phyloP scores from a whole-genome alignment of 257 asterid genomes.

The Solanum virginianum region DNA sequence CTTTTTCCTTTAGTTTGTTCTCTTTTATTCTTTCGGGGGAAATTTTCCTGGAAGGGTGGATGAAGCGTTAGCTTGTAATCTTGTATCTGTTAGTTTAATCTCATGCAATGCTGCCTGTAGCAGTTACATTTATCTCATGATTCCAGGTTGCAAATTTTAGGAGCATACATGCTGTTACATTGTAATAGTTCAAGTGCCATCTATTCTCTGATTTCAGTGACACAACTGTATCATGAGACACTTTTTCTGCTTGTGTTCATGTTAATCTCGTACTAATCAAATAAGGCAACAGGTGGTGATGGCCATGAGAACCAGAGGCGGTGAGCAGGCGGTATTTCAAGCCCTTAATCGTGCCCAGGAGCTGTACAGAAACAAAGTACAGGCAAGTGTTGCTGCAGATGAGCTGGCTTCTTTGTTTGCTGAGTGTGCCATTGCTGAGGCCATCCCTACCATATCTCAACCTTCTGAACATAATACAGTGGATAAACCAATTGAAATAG shows the following conservation, averaged over 20 bases:
- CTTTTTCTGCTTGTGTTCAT: neutral
- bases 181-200: neutral
- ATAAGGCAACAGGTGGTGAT: slow-evolving; percentile 47
- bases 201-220: neutral
- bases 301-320: slow-evolving; percentile 75
- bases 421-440: slow-evolving; percentile 92
- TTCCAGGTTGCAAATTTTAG: neutral
- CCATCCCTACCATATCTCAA: slow-evolving; percentile 36
- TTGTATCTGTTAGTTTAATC: neutral
- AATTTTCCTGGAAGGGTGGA: neutral
- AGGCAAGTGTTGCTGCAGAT: slow-evolving; percentile 67
- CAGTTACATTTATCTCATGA: neutral
- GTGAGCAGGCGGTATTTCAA: slow-evolving; percentile 58
- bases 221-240: neutral
- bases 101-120: neutral
- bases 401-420: slow-evolving; percentile 82
- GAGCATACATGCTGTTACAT: neutral
- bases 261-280: neutral
- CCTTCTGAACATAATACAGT: slow-evolving; percentile 11
- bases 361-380: slow-evolving; percentile 47
- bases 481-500: slow-evolving; percentile 24
- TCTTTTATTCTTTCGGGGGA: neutral
- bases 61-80: neutral
- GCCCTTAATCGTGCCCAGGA: slow-evolving; percentile 68
- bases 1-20: neutral